A percentile compares a stretch with the other conserved stretches of the same genome.
Evolutionary conservation across 1,284 basidiomycete genomes (phyloP).

Genomic region (Fistulina hepatica): DNA sequence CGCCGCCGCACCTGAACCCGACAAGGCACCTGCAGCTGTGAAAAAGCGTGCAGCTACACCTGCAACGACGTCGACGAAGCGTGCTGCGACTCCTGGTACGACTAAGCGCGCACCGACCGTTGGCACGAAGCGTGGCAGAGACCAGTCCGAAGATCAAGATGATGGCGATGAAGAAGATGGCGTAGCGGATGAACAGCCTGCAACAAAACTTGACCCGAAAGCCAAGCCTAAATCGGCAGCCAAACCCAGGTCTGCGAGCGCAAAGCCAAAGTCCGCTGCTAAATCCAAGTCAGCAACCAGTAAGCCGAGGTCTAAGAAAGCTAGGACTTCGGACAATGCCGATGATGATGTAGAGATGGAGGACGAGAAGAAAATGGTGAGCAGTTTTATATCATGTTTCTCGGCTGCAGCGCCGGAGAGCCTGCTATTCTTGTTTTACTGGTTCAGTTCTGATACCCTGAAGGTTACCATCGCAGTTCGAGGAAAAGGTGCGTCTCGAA

Average conservation of each 20-base stretch:
- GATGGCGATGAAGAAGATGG: no score
- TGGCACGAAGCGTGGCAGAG: no score
- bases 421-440: background rate
- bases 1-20: no score
- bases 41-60: no score
- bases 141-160: no score
- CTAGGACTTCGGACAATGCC: constrained; percentile 20
- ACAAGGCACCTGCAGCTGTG: no score
- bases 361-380: constrained; percentile 25
- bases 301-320: constrained; percentile 29
- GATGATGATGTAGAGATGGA: constrained; percentile 16
- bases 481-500: no score
- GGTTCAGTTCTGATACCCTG: constrained; percentile 1
- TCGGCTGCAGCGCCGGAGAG: constrained; percentile 2
- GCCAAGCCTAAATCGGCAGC: background rate
- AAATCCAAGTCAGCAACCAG: constrained; percentile 13
- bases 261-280: background rate
- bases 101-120: no score
- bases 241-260: background rate
- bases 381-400: constrained; percentile 1
- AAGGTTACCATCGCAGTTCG: constrained; percentile 48
- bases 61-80: no score
- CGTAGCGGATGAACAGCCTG: no score
- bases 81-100: no score
- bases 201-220: no score